These are phyloP conservation scores for Tylopilus cervinicoccineus DNA, from an alignment of 768 basidiomycete genomes.

Conservation along the genomic window DNA sequence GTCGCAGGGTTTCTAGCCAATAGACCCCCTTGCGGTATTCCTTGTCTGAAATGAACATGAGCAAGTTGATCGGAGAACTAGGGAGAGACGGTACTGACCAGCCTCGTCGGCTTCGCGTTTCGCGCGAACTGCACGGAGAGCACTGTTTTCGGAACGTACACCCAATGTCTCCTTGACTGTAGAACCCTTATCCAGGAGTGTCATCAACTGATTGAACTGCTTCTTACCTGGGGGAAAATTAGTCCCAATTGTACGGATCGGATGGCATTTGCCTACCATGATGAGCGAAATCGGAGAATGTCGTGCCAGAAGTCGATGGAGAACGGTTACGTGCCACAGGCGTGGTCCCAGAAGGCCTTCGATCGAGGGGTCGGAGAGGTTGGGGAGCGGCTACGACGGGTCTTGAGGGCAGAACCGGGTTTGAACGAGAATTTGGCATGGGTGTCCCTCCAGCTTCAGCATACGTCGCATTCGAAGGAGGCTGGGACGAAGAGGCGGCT, in stretches of 20 bases:
- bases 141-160: conserved; percentile 54
- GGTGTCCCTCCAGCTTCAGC: conserved; percentile 29
- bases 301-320: conserved; percentile 74
- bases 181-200: conserved; percentile 76
- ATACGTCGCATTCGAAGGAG: conserved; percentile 29
- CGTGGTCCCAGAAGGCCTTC: conserved; percentile 62
- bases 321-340: conserved; percentile 61
- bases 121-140: conserved; percentile 72
- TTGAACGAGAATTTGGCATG: conserved; percentile 40
- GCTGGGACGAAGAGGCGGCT: conserved; percentile 33
- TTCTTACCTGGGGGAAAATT: conserved; percentile 58
- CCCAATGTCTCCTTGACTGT: conserved; percentile 58
- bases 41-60: conserved; percentile 51
- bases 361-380: conserved; percentile 69
- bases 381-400: conserved; percentile 67
- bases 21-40: conserved; percentile 89
- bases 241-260: not conserved
- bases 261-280: conserved; percentile 46
- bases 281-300: conserved; percentile 84
- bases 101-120: conserved; percentile 93
- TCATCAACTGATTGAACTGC: conserved; percentile 82
- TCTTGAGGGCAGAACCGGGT: conserved; percentile 42
- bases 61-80: not conserved
- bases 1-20: conserved; percentile 86
- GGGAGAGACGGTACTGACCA: conserved; percentile 41